phyloP scores from a whole-genome alignment of 768 basidiomycete species.

The Leccinum imitatum region DNA sequence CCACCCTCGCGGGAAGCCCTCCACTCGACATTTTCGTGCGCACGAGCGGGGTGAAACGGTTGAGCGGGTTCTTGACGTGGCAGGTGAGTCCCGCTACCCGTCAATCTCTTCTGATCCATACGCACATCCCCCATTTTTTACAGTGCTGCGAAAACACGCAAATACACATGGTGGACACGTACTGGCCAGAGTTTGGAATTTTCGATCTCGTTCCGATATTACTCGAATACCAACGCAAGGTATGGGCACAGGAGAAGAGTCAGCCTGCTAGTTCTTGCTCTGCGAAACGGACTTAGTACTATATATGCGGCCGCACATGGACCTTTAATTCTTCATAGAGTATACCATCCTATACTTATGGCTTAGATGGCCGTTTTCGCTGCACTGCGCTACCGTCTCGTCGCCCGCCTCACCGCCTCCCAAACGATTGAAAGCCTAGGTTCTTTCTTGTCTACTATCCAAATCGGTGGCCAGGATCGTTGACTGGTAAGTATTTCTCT shows the following conservation, averaged over 20 bases:
- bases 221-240: constrained; percentile 81
- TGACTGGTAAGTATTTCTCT: neutral
- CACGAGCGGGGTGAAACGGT: constrained; percentile 76
- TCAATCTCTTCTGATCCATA: neutral
- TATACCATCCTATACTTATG: neutral
- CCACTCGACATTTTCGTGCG: constrained; percentile 89
- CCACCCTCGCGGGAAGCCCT: constrained; percentile 61
- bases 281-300: neutral
- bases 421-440: neutral
- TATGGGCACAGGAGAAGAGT: constrained; percentile 41
- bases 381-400: neutral
- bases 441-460: no score
- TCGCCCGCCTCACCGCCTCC: neutral
- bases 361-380: neutral
- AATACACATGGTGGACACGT: constrained; percentile 78
- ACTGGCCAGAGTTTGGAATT: constrained; percentile 94
- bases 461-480: neutral
- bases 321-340: neutral
- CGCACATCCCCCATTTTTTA: neutral
- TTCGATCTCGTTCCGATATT: constrained; percentile 85
- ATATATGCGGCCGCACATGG: neutral
- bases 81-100: constrained; percentile 60
- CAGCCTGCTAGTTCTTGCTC: neutral
- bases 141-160: constrained; percentile 84
- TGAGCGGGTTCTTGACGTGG: constrained; percentile 85